phyloP scores from a whole-genome alignment of 179 eudicot genomes.

The Beta lomatogona region DNA sequence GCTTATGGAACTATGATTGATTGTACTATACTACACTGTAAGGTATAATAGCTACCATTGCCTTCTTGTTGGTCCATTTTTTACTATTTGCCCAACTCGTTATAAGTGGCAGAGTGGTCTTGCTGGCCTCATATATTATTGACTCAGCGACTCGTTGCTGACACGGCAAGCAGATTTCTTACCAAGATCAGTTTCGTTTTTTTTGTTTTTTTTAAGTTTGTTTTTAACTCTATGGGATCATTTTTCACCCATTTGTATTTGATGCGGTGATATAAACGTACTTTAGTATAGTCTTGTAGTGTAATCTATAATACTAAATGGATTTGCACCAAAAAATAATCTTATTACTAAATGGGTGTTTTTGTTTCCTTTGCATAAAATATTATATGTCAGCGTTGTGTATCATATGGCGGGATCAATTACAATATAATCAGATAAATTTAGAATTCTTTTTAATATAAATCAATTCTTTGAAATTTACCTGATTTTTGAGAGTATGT shows the following conservation, averaged over 20 bases:
- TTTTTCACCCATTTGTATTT: background rate
- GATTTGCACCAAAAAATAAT: too few relatives aligned
- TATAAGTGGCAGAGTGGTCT: conserved; percentile 17
- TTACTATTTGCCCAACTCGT: background rate
- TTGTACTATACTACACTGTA: background rate
- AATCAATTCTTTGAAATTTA: too few relatives aligned
- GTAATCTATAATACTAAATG: too few relatives aligned
- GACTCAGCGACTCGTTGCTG: background rate
- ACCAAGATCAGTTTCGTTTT: background rate
- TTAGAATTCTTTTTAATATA: too few relatives aligned
- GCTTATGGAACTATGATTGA: conserved; percentile 36
- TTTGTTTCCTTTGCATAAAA: too few relatives aligned
- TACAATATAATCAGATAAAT: too few relatives aligned
- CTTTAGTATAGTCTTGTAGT: too few relatives aligned
- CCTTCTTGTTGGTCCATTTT: background rate
- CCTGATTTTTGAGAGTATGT: too few relatives aligned
- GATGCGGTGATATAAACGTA: background rate
- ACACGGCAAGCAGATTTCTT: background rate
- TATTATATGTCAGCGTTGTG: too few relatives aligned
- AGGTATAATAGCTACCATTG: background rate
- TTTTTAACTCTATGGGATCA: background rate
- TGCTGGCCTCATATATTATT: background rate
- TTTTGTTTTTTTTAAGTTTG: background rate
- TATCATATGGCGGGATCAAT: too few relatives aligned
- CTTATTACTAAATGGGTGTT: too few relatives aligned